Percentiles rank a stretch among this genome's conserved stretches.
phyloP scores from a whole-genome alignment of 495 filamentous ascomycete species.

The Daldinia vernicosa region DNA sequence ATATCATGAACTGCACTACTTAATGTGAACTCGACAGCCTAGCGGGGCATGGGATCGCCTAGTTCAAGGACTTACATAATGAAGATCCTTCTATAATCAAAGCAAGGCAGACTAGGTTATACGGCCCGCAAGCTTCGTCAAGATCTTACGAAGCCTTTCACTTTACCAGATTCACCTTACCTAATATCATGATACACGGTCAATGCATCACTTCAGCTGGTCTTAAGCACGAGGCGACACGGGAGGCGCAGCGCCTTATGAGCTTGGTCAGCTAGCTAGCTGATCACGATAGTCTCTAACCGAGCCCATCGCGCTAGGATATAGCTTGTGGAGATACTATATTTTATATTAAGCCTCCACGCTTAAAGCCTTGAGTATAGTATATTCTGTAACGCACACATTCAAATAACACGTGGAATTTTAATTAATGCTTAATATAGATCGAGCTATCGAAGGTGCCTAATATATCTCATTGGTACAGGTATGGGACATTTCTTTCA shows the following conservation, averaged over 20 bases:
- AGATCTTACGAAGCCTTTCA: not conserved
- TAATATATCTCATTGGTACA: not conserved
- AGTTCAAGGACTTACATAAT: constrained; percentile 1
- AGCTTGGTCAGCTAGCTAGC: not conserved
- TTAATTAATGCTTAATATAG: not conserved
- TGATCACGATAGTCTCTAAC: not conserved
- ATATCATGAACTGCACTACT: too few species aligned
- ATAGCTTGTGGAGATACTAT: constrained; percentile 1
- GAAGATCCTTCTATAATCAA: constrained; percentile 22
- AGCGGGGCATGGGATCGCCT: constrained; percentile 17
- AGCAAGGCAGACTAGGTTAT: constrained; percentile 11
- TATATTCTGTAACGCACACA: not conserved
- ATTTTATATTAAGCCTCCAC: not conserved
- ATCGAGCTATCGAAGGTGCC: not conserved
- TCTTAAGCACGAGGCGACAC: constrained; percentile 24
- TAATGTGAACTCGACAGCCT: not conserved
- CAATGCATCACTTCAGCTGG: not conserved
- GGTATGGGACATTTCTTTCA: not conserved
- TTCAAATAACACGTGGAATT: not conserved
- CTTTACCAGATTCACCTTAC: not conserved
- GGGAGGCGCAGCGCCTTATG: constrained; percentile 17
- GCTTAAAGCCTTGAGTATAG: not conserved
- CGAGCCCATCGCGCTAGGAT: constrained; percentile 2
- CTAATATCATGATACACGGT: not conserved
- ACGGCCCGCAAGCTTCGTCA: not conserved